phyloP scores from a whole-genome alignment of 306 rosid species.

The Bauhinia variegata region DNA sequence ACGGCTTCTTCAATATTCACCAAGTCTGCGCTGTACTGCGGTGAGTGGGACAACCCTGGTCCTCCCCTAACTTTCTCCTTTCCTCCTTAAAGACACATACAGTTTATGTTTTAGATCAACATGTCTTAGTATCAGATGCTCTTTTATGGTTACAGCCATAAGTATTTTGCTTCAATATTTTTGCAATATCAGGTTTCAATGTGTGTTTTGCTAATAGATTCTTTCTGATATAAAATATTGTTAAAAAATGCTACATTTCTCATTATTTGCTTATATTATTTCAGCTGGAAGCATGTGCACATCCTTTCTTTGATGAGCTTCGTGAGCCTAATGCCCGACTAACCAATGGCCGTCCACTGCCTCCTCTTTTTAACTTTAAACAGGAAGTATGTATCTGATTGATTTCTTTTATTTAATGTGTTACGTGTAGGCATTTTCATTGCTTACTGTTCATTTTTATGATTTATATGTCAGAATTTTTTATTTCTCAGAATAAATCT shows the following conservation, averaged over 20 bases:
- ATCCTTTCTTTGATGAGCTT: conserved; percentile 91
- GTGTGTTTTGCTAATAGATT: too few species aligned
- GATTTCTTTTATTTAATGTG: conserved; percentile 14
- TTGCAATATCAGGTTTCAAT: too few species aligned
- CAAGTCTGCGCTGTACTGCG: conserved; percentile 88
- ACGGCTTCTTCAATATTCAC: conserved; percentile 97
- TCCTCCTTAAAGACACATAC: neutral
- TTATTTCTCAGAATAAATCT: too few species aligned
- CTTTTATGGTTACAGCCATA: too few species aligned
- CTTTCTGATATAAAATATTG: too few species aligned
- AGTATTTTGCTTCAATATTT: too few species aligned
- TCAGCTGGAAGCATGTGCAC: conserved; percentile 95
- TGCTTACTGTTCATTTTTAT: neutral
- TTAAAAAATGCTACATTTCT: conserved; percentile 21
- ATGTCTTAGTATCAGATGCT: too few species aligned
- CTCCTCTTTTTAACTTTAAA: conserved; percentile 84
- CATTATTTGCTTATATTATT: conserved; percentile 31
- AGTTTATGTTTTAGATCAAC: too few species aligned
- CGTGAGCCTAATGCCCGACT: conserved; percentile 86
- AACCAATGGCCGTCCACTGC: conserved; percentile 83
- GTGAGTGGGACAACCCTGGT: conserved; percentile 54
- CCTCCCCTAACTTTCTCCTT: neutral
- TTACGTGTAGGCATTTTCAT: neutral
- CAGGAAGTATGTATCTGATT: conserved; percentile 74
- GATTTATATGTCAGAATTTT: too few species aligned